phyloP scores from a whole-genome alignment of 768 basidiomycete species.

The Boletus insuetus region DNA sequence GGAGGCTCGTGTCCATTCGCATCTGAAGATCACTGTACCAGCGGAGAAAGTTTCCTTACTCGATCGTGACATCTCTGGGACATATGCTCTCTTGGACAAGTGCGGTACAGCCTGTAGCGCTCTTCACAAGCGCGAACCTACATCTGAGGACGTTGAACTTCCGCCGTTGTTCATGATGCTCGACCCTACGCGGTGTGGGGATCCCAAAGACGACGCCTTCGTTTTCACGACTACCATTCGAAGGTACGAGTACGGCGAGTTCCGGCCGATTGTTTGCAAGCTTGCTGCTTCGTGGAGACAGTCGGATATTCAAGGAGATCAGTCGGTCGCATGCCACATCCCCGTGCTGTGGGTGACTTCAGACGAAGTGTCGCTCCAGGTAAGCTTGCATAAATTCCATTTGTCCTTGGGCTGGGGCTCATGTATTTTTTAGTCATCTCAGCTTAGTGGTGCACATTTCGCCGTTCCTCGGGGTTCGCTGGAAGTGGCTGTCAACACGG shows the following conservation, averaged over 20 bases:
- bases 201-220: slow-evolving; percentile 73
- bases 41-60: slow-evolving; percentile 44
- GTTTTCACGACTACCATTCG: slow-evolving; percentile 80
- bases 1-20: slow-evolving; percentile 64
- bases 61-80: slow-evolving; percentile 81
- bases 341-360: slow-evolving; percentile 64
- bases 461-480: slow-evolving; percentile 58
- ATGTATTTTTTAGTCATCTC: slow-evolving; percentile 44
- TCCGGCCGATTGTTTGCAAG: slow-evolving; percentile 71
- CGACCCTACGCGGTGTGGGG: slow-evolving; percentile 80
- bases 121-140: slow-evolving; percentile 62
- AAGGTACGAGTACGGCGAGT: slow-evolving; percentile 78
- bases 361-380: slow-evolving; percentile 50
- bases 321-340: slow-evolving; percentile 55
- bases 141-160: slow-evolving; percentile 42
- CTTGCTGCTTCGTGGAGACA: slow-evolving; percentile 81
- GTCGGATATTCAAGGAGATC: slow-evolving; percentile 44
- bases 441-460: slow-evolving; percentile 55
- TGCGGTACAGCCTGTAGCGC: slow-evolving; percentile 88
- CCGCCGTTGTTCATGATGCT: slow-evolving; percentile 75
- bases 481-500: slow-evolving; percentile 48
- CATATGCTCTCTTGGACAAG: slow-evolving; percentile 74
- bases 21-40: slow-evolving; percentile 61
- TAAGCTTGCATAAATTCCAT: slow-evolving; percentile 29
- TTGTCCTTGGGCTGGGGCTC: background rate